A percentile compares a stretch with the other conserved stretches of the same genome.
phyloP scores from a whole-genome alignment of 2,329 filamentous ascomycete species.

The Onygenales sp. region DNA sequence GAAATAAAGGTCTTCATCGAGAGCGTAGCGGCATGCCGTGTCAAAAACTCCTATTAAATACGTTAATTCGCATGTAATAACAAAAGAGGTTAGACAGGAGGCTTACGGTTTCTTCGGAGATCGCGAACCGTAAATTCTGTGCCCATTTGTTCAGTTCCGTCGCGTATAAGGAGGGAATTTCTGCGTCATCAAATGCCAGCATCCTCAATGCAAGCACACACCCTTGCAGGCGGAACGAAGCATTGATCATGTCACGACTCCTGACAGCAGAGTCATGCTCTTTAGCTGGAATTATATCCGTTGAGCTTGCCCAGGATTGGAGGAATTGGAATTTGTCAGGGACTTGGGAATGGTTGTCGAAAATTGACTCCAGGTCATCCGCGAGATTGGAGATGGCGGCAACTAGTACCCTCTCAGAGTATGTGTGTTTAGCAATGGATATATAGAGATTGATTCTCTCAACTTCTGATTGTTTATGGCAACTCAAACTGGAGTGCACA shows the following conservation, averaged over 20 bases:
- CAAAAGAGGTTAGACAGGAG: background rate
- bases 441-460: slow-evolving; percentile 22
- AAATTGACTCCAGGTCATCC: slow-evolving; percentile 18
- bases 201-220: slow-evolving; percentile 24
- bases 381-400: slow-evolving; percentile 25
- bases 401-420: slow-evolving; percentile 19
- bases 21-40: slow-evolving; percentile 26
- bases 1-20: slow-evolving; percentile 26
- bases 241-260: slow-evolving; percentile 29
- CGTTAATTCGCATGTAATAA: background rate
- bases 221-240: slow-evolving; percentile 27
- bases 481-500: slow-evolving; percentile 18
- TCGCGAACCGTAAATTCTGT: slow-evolving; percentile 26
- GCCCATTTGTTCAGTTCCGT: slow-evolving; percentile 22
- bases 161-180: slow-evolving; percentile 11
- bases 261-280: slow-evolving; percentile 17
- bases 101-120: slow-evolving; percentile 34
- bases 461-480: slow-evolving; percentile 14
- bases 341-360: slow-evolving; percentile 13
- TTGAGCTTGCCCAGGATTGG: slow-evolving; percentile 2
- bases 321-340: slow-evolving; percentile 16
- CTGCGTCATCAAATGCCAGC: slow-evolving; percentile 6
- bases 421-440: slow-evolving; percentile 18
- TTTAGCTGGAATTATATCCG: background rate
- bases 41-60: slow-evolving; percentile 27